Evolutionary conservation across 2,329 filamentous ascomycete species (phyloP), one percentile per base, ranked within the genome.

Genomic region (Cladosporium sp.): DNA sequence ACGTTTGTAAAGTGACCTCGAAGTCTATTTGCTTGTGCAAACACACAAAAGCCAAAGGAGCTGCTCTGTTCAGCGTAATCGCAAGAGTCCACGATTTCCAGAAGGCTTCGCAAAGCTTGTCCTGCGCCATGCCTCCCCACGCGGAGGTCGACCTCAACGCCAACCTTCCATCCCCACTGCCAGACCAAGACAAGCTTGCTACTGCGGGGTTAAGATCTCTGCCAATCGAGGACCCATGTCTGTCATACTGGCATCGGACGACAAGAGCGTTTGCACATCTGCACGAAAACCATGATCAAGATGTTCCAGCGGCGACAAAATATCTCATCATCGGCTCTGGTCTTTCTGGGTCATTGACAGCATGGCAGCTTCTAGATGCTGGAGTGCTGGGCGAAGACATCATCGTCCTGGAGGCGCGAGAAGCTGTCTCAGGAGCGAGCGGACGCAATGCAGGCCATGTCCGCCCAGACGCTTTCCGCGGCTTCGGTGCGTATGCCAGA

Each of bases 381-480:
- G 78, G 78, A 29, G 70, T 80, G 1, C 52, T 69, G 8, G 72
- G 71, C 11, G 66, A 69, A 16, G 78, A 78, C 23, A 72, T 82
- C 62, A 44, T 80, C 35, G 78, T 82, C 16, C 70, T 82, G 18
- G 80, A 82, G 68, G 80, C 80, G 1, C 72, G 80, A 66, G 80
- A 82, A 69, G 79, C 80, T 14, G 78, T 78, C 0, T 79, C 77
- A 14, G 80, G 80, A n/a, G 80, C 80, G 1, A 80, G 77, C 59
- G 79, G 78, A 12, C 73, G 80, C 35, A 82, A 82, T 67, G 80
- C 80, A n/a, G 80, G 80, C 6, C 80, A 82, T 62, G 75, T 81
- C 18, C 72, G 80, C 29, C 79, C 79, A 66, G 78, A 83, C 68
- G 81, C 82, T 0, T 84, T 84, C 68, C 77, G 82, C 11, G 82